Conservation (phyloP, 1,139 yeast species). For the Pichia sp. region DNA sequence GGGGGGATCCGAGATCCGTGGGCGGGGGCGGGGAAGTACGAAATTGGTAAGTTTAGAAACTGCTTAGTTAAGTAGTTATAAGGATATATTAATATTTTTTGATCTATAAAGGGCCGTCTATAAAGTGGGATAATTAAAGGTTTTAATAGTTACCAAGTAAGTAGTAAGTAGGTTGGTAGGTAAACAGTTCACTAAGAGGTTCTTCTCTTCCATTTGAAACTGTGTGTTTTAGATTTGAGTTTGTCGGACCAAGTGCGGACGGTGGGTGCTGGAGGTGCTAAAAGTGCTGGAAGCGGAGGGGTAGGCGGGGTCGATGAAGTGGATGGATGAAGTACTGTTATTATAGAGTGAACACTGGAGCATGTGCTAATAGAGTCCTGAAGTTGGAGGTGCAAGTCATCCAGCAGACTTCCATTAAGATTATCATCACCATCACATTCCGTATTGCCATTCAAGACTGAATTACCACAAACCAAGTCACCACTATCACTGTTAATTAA, state of each 20-base stretch:
- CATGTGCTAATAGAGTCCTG: neutral
- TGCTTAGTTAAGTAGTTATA: neutral
- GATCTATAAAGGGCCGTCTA: neutral
- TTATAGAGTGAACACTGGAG: neutral
- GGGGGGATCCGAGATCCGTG: neutral
- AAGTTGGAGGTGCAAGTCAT: slow-evolving; percentile 6
- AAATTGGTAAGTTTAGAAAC: neutral
- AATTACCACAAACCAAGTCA: too few relatives aligned
- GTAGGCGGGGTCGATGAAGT: slow-evolving; percentile 1
- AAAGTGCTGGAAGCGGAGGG: neutral
- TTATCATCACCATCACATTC: too few relatives aligned
- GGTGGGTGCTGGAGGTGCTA: neutral
- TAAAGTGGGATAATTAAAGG: neutral
- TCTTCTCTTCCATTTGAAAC: slow-evolving; percentile 27
- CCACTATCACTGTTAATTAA: too few relatives aligned
- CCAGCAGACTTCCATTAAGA: too few relatives aligned
- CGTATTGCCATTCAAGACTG: too few relatives aligned
- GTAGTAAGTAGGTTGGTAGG: slow-evolving; percentile 2
- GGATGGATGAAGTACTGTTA: too few relatives aligned
- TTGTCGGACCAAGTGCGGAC: slow-evolving; percentile 22
- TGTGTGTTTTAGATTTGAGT: slow-evolving; percentile 17
- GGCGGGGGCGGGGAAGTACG: neutral
- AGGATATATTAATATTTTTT: too few relatives aligned
- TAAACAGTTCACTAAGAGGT: slow-evolving; percentile 12
- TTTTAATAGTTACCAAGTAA: too few relatives aligned